Evolutionary conservation across 208 protist species (phyloP).

Genomic region (Tritrichomonas musculus): DNA sequence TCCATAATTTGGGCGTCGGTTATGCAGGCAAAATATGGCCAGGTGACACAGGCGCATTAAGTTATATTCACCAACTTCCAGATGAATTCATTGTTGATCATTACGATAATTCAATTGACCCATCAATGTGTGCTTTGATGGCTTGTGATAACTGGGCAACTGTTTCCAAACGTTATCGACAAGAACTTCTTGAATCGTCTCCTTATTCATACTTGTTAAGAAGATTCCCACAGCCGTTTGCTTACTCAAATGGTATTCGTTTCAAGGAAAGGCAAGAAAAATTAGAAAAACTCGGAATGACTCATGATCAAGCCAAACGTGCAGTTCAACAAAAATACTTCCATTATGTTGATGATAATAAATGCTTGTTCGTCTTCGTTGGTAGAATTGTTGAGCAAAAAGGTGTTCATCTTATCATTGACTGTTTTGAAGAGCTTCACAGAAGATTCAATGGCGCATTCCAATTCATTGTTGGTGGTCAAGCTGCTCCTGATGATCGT

Average conservation of each 20-base stretch:
- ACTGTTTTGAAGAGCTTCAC: not conserved
- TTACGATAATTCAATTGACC: slow-evolving; percentile 24
- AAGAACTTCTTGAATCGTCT: not conserved
- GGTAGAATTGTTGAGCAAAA: slow-evolving; percentile 24
- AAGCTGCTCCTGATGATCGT: not conserved
- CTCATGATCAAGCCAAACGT: not conserved
- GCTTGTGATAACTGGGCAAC: not conserved
- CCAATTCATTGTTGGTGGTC: slow-evolving; percentile 16
- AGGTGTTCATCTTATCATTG: slow-evolving; percentile 7
- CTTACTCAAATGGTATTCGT: slow-evolving; percentile 24
- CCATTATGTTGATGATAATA: not conserved
- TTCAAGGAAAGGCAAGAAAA: not conserved
- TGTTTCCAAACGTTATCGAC: not conserved
- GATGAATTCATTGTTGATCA: slow-evolving; percentile 23
- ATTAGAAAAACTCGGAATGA: not conserved
- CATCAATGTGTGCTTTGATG: not conserved
- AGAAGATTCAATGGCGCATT: not conserved
- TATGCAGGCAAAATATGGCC: slow-evolving; percentile 30
- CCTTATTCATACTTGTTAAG: not conserved
- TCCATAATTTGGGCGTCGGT: slow-evolving; percentile 16
- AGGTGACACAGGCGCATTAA: not conserved
- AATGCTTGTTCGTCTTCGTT: slow-evolving; percentile 27
- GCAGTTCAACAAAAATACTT: slow-evolving; percentile 11
- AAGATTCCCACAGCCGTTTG: not conserved
- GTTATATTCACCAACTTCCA: slow-evolving; percentile 3